Base-by-base conservation (phyloP, 768 basidiomycete species). In the Austroboletus festivus region DNA sequence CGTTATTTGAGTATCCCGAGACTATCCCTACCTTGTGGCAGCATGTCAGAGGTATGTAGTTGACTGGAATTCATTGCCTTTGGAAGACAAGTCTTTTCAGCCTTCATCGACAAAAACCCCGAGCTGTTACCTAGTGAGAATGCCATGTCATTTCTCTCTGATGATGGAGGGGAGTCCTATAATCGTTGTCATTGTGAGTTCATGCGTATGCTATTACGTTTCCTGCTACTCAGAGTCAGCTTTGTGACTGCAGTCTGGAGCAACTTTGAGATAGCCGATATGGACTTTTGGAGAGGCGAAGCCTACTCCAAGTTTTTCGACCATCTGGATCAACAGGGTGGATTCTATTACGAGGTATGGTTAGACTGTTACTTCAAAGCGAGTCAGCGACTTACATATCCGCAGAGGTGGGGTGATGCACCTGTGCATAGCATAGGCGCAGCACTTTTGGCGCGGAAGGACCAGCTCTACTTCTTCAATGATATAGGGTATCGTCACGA, bases 301-400 rank as follows among this genome's bases (percentile, higher is more conserved):
- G 86, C 89, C 0, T 97, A 96, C 68, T 77, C 79, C 56, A 77
- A 81, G 41, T 94, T 86, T 71, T 95, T 95, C 58, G 80, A 89
- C 23, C 78, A 80, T 63, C 77, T 95, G 28, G 93, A 95, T 55
- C 68, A 76, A 2, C 79, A 81, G 40, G 93, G 93, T 33, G 93
- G 93, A 5, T 93, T 94, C 68, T 93, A 93, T 71, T 93, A 93
- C 59, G 91, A 93, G 82, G 86, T 86, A 23, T 10, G 71, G 62
- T 26, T 11, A 13, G 21, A 44, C 53, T 6, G 31, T 42, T 24
- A 48, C 3, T 33, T 11, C 31, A 24, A 34, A 40, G 31, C 31
- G 34, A 6, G 48, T 31, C 11, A 18, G 42, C 39, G 19, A 35
- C 38, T 45, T 16, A 28, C 21, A 22, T 22, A 18, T 28, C 23